Evolutionary conservation across 2,329 filamentous ascomycete genomes (phyloP).

Genomic region (Eutypa lata): DNA sequence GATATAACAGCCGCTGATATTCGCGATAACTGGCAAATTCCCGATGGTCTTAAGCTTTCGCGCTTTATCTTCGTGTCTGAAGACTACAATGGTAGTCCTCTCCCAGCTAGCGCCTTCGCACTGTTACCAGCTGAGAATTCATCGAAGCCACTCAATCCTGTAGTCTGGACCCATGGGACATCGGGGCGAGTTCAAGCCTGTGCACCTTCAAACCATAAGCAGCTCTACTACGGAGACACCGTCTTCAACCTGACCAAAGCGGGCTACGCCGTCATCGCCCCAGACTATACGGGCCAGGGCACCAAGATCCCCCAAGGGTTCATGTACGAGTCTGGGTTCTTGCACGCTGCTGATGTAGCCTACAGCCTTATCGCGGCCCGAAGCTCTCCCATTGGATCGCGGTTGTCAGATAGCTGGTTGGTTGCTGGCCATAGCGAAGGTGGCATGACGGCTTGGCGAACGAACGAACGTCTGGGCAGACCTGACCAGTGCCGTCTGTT

Average conservation of each 20-base stretch:
- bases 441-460: constrained; percentile 4
- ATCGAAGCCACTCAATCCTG: background rate
- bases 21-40: constrained; percentile 11
- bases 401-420: background rate
- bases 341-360: constrained; percentile 6
- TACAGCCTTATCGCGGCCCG: constrained; percentile 3
- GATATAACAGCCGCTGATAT: constrained; percentile 6
- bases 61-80: constrained; percentile 15
- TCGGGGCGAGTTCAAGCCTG: constrained; percentile 17
- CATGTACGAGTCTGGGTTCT: constrained; percentile 2
- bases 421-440: constrained; percentile 4
- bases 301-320: constrained; percentile 15
- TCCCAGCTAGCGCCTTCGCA: constrained; percentile 12
- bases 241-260: constrained; percentile 13
- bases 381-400: background rate
- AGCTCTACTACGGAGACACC: constrained; percentile 18
- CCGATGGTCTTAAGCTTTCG: constrained; percentile 8
- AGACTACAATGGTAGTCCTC: constrained; percentile 10
- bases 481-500: constrained; percentile 1
- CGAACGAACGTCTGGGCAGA: constrained; percentile 11
- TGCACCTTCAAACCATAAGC: constrained; percentile 19
- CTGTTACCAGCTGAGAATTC: constrained; percentile 7
- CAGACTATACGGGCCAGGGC: constrained; percentile 5
- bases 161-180: constrained; percentile 24
- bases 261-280: constrained; percentile 6